Evolutionary conservation across 305 asterid genomes (phyloP).

Genomic region (Salvia sclarea): DNA sequence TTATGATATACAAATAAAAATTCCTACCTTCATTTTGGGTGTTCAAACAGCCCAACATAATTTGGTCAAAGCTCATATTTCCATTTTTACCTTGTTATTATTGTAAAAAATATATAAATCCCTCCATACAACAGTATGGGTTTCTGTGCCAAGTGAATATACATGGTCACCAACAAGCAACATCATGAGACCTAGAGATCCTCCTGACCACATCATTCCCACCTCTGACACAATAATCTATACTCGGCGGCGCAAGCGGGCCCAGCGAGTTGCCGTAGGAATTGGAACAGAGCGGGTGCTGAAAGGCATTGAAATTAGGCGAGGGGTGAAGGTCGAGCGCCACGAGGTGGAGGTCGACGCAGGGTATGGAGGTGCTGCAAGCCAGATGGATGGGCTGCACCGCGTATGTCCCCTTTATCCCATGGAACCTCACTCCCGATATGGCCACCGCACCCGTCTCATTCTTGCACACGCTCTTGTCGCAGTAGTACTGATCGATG

Average conservation of each 20-base stretch:
- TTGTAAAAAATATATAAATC: too few species aligned
- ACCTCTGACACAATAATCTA: constrained; percentile 65
- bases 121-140: too few species aligned
- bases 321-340: constrained; percentile 53
- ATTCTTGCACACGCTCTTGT: constrained; percentile 64
- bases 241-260: constrained; percentile 57
- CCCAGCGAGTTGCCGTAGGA: constrained; percentile 64
- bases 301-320: constrained; percentile 19
- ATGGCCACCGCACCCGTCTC: constrained; percentile 72
- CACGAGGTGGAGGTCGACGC: constrained; percentile 48
- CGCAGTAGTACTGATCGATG: constrained; percentile 79
- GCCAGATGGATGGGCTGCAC: constrained; percentile 66
- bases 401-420: constrained; percentile 64
- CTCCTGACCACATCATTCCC: constrained; percentile 51
- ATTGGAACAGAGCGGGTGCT: constrained; percentile 57
- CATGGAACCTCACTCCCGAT: constrained; percentile 52
- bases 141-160: too few species aligned
- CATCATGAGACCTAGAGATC: constrained; percentile 59
- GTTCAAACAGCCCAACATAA: too few species aligned
- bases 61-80: too few species aligned
- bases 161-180: constrained; percentile 38
- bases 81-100: too few species aligned
- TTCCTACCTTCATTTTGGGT: too few species aligned
- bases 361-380: constrained; percentile 74
- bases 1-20: too few species aligned